Conservation (phyloP, 202 grass and related monocot species). For the Saccharum hybrid region DNA sequence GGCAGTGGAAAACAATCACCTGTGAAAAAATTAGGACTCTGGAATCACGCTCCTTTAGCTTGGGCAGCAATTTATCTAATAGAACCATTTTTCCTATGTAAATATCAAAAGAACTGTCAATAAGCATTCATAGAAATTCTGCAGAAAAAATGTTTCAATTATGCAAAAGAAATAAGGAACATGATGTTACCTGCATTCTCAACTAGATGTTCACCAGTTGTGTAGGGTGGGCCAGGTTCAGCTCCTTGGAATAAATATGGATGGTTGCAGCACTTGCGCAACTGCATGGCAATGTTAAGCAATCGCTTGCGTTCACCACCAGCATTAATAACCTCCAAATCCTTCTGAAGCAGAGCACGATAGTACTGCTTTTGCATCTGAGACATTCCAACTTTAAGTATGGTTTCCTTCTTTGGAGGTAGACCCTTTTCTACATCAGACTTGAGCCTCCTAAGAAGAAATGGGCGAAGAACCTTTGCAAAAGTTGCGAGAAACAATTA, state of each 20-base stretch:
- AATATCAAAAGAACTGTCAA: constrained; percentile 35
- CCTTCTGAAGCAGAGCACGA: constrained; percentile 92
- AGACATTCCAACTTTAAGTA: constrained; percentile 99
- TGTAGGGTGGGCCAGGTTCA: constrained; percentile 96
- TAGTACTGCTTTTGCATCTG: constrained; percentile 99
- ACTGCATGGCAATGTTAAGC: constrained; percentile 98
- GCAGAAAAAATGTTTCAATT: constrained; percentile 12
- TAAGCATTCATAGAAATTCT: constrained; percentile 11
- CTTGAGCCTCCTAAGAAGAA: constrained; percentile 94
- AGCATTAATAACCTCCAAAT: constrained; percentile 98
- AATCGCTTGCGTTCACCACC: constrained; percentile 96
- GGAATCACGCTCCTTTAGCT: constrained; percentile 92
- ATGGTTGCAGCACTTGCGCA: constrained; percentile 98
- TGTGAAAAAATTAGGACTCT: constrained; percentile 98
- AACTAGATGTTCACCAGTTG: constrained; percentile 93
- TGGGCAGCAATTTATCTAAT: constrained; percentile 92
- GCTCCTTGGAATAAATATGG: constrained; percentile 98
- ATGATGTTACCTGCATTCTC: constrained; percentile 75
- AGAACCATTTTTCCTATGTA: constrained; percentile 97
- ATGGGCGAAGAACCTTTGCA: constrained; percentile 95
- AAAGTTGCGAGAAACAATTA: constrained; percentile 31
- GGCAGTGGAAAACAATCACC: constrained; percentile 54
- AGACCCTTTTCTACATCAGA: constrained; percentile 98
- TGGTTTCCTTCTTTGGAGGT: constrained; percentile 97
- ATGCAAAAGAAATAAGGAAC: neutral